Evolutionary conservation across 208 protist species (phyloP).

Genomic region (Trypanosoma mega): DNA sequence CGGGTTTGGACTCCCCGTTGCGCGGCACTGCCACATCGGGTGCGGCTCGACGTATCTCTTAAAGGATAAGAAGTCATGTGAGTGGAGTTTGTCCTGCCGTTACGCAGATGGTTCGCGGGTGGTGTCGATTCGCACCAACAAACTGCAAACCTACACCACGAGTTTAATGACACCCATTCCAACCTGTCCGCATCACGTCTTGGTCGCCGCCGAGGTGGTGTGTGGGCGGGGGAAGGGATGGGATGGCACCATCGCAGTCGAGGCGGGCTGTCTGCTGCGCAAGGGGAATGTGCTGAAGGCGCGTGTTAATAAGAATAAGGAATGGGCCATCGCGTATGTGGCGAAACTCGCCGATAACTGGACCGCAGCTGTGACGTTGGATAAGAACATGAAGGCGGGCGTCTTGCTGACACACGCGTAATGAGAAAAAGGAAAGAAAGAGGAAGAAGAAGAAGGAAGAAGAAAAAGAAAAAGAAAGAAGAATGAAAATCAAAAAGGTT

Average conservation of each 20-base stretch:
- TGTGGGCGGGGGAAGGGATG: conserved; percentile 30
- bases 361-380: conserved; percentile 45
- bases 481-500: neutral
- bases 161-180: conserved; percentile 30
- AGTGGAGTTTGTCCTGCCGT: conserved; percentile 59
- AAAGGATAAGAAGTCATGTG: conserved; percentile 44
- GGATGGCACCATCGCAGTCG: conserved; percentile 30
- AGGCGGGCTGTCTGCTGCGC: conserved; percentile 43
- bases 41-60: conserved; percentile 44
- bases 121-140: conserved; percentile 48
- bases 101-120: conserved; percentile 38
- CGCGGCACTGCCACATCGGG: conserved; percentile 52
- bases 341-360: conserved; percentile 50
- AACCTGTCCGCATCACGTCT: neutral
- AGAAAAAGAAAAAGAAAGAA: conserved; percentile 12
- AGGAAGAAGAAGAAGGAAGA: neutral
- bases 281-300: conserved; percentile 59
- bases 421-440: neutral
- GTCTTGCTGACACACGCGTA: conserved; percentile 61
- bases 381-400: conserved; percentile 49
- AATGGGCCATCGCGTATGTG: conserved; percentile 57
- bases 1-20: conserved; percentile 52
- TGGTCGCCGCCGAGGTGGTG: conserved; percentile 21
- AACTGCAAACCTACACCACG: conserved; percentile 42
- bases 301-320: conserved; percentile 37